Conservation (phyloP, 1,139 yeast species). For the Insectozyma bohioensis region DNA sequence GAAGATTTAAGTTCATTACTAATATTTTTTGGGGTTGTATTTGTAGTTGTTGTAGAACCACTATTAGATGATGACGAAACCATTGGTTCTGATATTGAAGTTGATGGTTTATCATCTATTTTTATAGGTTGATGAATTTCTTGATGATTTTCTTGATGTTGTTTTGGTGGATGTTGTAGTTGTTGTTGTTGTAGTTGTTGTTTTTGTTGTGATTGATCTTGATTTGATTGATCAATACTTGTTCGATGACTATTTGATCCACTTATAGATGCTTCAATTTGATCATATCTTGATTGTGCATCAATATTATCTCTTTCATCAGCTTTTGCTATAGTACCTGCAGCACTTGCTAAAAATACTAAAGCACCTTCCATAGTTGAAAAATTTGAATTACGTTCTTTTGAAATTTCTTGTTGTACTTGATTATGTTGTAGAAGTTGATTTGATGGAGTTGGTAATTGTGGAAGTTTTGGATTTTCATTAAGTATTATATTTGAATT, state of each 20-base stretch:
- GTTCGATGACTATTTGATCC: constrained; percentile 9
- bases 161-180: constrained; percentile 2
- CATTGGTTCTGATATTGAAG: constrained; percentile 1
- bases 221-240: constrained; percentile 9
- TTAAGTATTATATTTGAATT: neutral
- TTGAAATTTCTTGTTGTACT: constrained; percentile 1
- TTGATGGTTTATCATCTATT: too few relatives aligned
- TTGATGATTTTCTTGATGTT: too few relatives aligned
- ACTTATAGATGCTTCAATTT: constrained; percentile 31
- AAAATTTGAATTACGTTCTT: constrained; percentile 20
- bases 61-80: too few relatives aligned
- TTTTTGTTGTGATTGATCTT: neutral
- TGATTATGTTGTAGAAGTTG: constrained; percentile 1
- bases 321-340: constrained; percentile 68
- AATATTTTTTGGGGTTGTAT: neutral
- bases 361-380: constrained; percentile 66
- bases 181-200: neutral
- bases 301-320: constrained; percentile 67
- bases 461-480: neutral
- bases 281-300: constrained; percentile 57
- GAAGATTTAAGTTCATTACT: constrained; percentile 2
- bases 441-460: constrained; percentile 2
- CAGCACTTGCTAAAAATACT: constrained; percentile 72
- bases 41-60: too few relatives aligned
- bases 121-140: too few relatives aligned